Evolutionary conservation across 169 alveolate genomes (phyloP), one percentile per base, ranked within the genome.

Genomic region (Plasmodium gonderi): DNA sequence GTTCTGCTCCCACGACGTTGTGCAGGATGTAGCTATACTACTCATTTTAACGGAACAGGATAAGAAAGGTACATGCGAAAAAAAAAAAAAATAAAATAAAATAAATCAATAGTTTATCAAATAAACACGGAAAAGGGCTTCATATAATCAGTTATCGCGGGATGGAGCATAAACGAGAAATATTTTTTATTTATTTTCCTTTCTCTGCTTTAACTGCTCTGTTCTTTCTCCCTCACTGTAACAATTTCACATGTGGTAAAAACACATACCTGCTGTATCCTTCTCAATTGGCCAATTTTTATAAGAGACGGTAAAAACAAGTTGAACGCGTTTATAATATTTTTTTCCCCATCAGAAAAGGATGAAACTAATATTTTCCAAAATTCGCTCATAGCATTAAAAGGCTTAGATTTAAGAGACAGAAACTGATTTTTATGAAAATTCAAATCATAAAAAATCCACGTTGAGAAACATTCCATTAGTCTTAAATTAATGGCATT

Each of bases 11-110:
- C 51, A 82, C 81, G 11, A 82, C 40, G 40, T 68, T 82, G 44
- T 82, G 81, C 17, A 82, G 75, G 51, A 82, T 82, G 81, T 82
- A 82, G 82, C 91, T 82, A 82, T 82, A 82, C 91, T 82, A 79
- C 76, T 20, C 17, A 60, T n/a, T n/a, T n/a, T n/a, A n/a, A 38
- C 23, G 87, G 36, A 26, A 5, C 14, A 69, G 54, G 3, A 68
- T 44, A 68, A 69, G 60, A 26, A 65, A 5, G 0, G 9, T 7
- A 60, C 17, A 7, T 0, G 8, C 0, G 51, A 42, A 64, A 80
- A 78, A 49, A 49, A 78, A 51, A 51, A 23, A 26, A 6, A 79
- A 78, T 20, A 5, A 54, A 51, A 54, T 3, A 45, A 5, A 33
- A 45, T 5, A 8, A 78, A 7, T 36, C 7, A 26, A 14, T n/a